Base-by-base conservation (phyloP, 148 eudicot genomes). In the Camellia granthamiana region DNA sequence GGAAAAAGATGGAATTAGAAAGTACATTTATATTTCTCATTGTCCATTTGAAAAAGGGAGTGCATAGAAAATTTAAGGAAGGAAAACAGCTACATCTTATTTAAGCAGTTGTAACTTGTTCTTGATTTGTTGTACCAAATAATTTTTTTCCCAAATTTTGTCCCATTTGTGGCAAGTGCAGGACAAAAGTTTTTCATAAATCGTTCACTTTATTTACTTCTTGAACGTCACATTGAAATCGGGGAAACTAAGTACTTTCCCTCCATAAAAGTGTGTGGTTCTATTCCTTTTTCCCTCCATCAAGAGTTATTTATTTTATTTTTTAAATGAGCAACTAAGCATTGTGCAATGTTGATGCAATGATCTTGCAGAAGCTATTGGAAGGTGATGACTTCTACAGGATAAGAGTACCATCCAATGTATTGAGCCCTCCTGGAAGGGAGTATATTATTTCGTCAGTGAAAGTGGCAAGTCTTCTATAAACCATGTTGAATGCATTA, bases 361-460 rank as follows among this genome's bases (percentile, higher is more conserved):
- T 21, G 30, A 64, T 85, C 76, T 74, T 76, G 71, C 88, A 95
- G 99, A 91, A 81, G 74, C 87, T 93, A 43, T 77, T 95, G 80
- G 82, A 88, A 88, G 88, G 49, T 60, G 99, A 95, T 77, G 99
- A 92, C 78, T 92, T 89, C 85, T 95, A 95, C 77, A 88, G 81
- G 78, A 91, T 95, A 82, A 88, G 99, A 85, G 82, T 95, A 23
- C 97, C 99, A 49, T 91, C 99, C 70, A 91, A 92, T 74, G 93
- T 95, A 77, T 60, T 90, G 84, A 95, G 88, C 77, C 90, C 93
- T 78, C 94, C 97, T 64, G 99, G 97, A 76, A 90, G 94, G 77
- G 96, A 92, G 81, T 91, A 92, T 72, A 84, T 94, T 43, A 77
- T 93, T 72, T 92, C 99, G 44, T 90, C 92, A 44, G 93, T 93